Base-by-base conservation (phyloP, 2,329 filamentous ascomycete species). In the Rhinocladiella similis region DNA sequence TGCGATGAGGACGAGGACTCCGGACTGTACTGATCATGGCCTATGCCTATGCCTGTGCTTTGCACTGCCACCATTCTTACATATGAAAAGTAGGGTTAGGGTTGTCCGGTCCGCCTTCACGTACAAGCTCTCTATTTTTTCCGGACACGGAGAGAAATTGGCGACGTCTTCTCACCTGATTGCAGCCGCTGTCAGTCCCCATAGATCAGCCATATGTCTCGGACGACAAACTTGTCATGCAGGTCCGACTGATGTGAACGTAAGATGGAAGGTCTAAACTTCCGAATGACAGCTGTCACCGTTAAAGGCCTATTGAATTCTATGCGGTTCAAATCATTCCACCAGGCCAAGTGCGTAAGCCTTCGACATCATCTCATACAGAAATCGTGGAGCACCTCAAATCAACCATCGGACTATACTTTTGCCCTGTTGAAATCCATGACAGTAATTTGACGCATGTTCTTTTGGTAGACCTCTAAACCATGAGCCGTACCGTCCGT, bases 281-380 rank as follows among this genome's bases (percentile, higher is more conserved):
- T 27, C 43, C 22, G 25, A 20, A 16, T 46, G 43, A 46, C 43
- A 46, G 43, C 43, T 46, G 43, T 46, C 43, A 22, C 43, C 43
- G 3, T 20, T 16, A 25, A 16, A 25, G 22, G 43, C 43, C 25
- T 46, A 46, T 46, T 46, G 43, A 29, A 46, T 27, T 46, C 19
- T 46, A 46, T 27, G 22, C 20, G 29, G 20, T 46, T 22, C 25
- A 46, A 33, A 46, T 46, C 20, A 46, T 16, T 22, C 43, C 19
- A 27, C 43, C n/a, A n/a, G 38, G 38, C n/a, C 14, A 41, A 12
- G n/a, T 41, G 38, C 18, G 35, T 36, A 29, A 39, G 50, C 43
- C 42, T 19, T 47, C 50, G 50, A 53, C 50, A 53, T 47, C 50
- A 53, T 47, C 27, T 25, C 45, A 27, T 33, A 33, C 16, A 22